Conservation (phyloP, 2,329 filamentous ascomycete genomes). For the Phialophora macrospora region DNA sequence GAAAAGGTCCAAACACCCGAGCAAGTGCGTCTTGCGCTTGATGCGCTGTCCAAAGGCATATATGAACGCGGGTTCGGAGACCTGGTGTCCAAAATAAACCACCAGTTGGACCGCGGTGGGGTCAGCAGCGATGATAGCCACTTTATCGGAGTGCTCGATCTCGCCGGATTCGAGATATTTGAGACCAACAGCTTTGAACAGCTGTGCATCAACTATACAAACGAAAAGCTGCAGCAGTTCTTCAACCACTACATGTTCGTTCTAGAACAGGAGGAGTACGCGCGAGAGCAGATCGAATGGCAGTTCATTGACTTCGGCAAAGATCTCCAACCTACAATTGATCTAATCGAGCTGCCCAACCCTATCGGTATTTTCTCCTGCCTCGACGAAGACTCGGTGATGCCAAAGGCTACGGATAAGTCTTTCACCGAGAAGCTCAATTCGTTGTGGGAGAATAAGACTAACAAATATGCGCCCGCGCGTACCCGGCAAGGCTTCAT, state of each 20-base stretch:
- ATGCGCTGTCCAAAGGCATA: conserved; percentile 93
- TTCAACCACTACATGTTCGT: conserved; percentile 99
- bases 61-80: conserved; percentile 96
- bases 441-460: conserved; percentile 94
- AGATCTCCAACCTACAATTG: conserved; percentile 95
- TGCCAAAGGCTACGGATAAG: conserved; percentile 97
- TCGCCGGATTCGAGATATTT: conserved; percentile 98
- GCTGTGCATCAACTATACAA: conserved; percentile 99
- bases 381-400: conserved; percentile 95
- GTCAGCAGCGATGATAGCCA: conserved; percentile 84
- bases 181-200: conserved; percentile 99
- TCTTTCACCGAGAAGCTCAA: conserved; percentile 98
- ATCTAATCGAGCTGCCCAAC: conserved; percentile 93
- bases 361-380: conserved; percentile 99
- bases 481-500: conserved; percentile 90
- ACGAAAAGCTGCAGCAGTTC: conserved; percentile 98
- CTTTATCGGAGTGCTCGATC: conserved; percentile 98
- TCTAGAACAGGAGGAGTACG: conserved; percentile 96
- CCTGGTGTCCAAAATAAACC: conserved; percentile 88
- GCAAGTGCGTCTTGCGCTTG: conserved; percentile 85
- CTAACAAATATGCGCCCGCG: conserved; percentile 86
- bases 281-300: conserved; percentile 97
- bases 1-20: conserved; percentile 98
- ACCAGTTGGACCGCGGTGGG: conserved; percentile 83
- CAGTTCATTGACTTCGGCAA: conserved; percentile 99